Evolutionary conservation across 208 protist genomes (phyloP), one percentile per base, ranked within the genome.

Genomic region (Trypanosoma scelopori): DNA sequence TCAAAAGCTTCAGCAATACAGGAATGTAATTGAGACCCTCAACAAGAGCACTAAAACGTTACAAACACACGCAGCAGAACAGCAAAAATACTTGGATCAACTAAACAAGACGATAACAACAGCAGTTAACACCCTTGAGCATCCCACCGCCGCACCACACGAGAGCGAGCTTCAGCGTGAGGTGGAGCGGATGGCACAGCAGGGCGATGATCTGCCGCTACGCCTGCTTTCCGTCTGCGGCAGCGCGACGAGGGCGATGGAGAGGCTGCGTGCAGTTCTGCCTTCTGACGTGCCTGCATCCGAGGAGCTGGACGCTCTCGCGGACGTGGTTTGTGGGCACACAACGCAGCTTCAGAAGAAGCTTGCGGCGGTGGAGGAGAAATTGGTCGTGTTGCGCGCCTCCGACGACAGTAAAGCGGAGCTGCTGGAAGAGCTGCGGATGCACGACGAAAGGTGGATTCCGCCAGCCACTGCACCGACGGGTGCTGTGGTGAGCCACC

Each of bases 361-460:
- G 15, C 15, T 39, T 60, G 2, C 13, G 18, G 22, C 25, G 56
- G 52, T 22, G 37, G 51, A 57, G 32, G 11, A 43, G 15, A 7
- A 55, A 60, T 5, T 41, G 48, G 37, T 28, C 5, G 15, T 18
- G 35, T 35, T 51, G 48, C 46, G 30, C 23, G 28, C 20, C 5
- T 28, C 35, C 56, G 16, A 41, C 46, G 16, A 42, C n/a, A 9
- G 28, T 22, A 53, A 30, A 9, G 27, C 9, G 20, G 4, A 20
- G 4, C 48, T 53, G 5, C 27, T 53, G 12, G 48, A 53, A 5
- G 48, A 53, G 22, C 48, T 53, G 27, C 48, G 20, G 4, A 0
- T 35, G 12, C 71, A 77, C 49, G 71, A 77, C 30, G 71, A 77
- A 28, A 52, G 71, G 20, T 77, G 71, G 71, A 32, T 59, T 7